These are phyloP conservation scores for Gossypioides kirkii DNA, from an alignment of 345 rosid species.

Conservation along the genomic window DNA sequence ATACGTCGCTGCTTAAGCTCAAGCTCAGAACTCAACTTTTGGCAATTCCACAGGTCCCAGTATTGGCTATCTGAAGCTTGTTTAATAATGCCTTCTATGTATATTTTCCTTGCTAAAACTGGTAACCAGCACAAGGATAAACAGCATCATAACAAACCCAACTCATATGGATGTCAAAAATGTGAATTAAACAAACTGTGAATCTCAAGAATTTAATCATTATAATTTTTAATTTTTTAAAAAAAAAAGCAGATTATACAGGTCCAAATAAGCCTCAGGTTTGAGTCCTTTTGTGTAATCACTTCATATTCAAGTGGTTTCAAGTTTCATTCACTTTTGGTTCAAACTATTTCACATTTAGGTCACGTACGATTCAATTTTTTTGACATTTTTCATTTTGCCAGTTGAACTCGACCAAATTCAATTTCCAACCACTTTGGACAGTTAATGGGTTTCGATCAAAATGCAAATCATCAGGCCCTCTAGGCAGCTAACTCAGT, in stretches of 20 bases:
- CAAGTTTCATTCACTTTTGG: neutral
- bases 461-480: neutral
- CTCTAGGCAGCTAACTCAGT: neutral
- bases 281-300: neutral
- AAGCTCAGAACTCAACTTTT: slow-evolving; percentile 75
- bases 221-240: neutral
- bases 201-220: neutral
- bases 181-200: neutral
- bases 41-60: slow-evolving; percentile 90
- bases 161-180: neutral
- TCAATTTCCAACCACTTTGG: neutral
- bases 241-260: neutral
- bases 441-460: neutral
- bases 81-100: slow-evolving; percentile 70
- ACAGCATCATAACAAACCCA: neutral
- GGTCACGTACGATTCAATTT: neutral
- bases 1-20: slow-evolving; percentile 69
- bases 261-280: neutral
- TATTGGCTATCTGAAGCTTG: slow-evolving; percentile 79
- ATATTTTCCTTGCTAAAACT: slow-evolving; percentile 79
- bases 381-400: neutral
- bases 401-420: neutral
- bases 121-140: slow-evolving; percentile 28
- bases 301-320: neutral
- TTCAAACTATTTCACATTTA: neutral